phyloP scores from a whole-genome alignment of 164 flowering plant genomes.

The Annona cherimola region DNA sequence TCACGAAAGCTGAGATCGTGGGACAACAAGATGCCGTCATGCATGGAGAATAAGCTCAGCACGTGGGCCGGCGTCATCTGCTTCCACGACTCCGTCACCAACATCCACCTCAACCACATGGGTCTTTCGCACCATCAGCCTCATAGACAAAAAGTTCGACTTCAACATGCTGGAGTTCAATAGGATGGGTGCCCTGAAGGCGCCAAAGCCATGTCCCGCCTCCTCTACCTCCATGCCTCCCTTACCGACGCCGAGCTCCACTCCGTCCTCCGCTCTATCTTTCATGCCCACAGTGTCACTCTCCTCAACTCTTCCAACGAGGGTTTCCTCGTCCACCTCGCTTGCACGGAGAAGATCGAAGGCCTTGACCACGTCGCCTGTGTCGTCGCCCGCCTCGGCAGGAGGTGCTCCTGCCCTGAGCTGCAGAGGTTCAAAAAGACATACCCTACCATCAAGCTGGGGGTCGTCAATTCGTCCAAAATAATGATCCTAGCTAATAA shows the following conservation, averaged over 20 bases:
- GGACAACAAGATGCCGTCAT: constrained; percentile 33
- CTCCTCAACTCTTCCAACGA: constrained; percentile 53
- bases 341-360: constrained; percentile 50
- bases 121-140: constrained; percentile 39
- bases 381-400: constrained; percentile 43
- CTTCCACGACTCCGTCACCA: constrained; percentile 23
- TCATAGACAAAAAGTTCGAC: constrained; percentile 43
- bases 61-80: constrained; percentile 60
- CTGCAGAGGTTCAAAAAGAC: constrained; percentile 39
- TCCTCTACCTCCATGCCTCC: constrained; percentile 53
- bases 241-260: constrained; percentile 44
- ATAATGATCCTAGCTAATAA: constrained; percentile 21
- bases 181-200: constrained; percentile 39
- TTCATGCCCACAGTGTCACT: constrained; percentile 40
- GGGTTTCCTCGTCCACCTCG: constrained; percentile 44
- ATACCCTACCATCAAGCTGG: constrained; percentile 40
- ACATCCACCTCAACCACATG: constrained; percentile 35
- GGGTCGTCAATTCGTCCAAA: constrained; percentile 23
- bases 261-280: constrained; percentile 28
- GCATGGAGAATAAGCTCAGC: constrained; percentile 2
- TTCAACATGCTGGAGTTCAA: constrained; percentile 60
- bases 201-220: constrained; percentile 70
- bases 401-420: constrained; percentile 38
- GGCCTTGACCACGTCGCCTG: constrained; percentile 48
- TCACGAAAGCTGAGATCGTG: constrained; percentile 31